phyloP scores from a whole-genome alignment of 208 protist species.

The Trypanosomatidae sp. region DNA sequence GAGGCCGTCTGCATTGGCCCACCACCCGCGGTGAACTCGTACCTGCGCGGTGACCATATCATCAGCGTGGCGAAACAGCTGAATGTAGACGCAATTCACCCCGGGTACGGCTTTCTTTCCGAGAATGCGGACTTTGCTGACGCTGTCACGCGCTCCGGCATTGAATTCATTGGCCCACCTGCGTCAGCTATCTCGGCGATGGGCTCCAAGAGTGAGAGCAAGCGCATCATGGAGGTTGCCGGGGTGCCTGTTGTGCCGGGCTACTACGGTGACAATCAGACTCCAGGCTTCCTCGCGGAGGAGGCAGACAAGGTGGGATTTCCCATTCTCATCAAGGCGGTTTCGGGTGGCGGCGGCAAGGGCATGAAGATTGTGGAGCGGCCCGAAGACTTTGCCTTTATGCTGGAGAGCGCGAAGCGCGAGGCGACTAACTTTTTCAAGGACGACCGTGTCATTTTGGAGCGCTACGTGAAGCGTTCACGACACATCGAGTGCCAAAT shows the following conservation, averaged over 20 bases:
- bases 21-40: slow-evolving; percentile 66
- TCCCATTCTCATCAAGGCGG: slow-evolving; percentile 98
- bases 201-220: slow-evolving; percentile 93
- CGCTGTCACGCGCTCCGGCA: slow-evolving; percentile 49
- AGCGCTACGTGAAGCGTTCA: slow-evolving; percentile 90
- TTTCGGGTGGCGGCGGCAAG: slow-evolving; percentile 63
- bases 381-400: slow-evolving; percentile 81
- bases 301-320: slow-evolving; percentile 82
- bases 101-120: slow-evolving; percentile 98
- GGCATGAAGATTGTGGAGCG: slow-evolving; percentile 85
- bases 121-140: slow-evolving; percentile 94
- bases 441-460: slow-evolving; percentile 92
- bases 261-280: slow-evolving; percentile 46
- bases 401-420: slow-evolving; percentile 90
- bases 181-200: slow-evolving; percentile 90
- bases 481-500: slow-evolving; percentile 95
- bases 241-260: slow-evolving; percentile 31
- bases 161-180: slow-evolving; percentile 96
- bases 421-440: slow-evolving; percentile 93
- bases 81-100: slow-evolving; percentile 94
- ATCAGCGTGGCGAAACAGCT: slow-evolving; percentile 85
- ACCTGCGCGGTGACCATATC: slow-evolving; percentile 92
- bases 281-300: slow-evolving; percentile 15
- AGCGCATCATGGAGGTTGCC: slow-evolving; percentile 86
- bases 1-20: slow-evolving; percentile 79